phyloP scores from a whole-genome alignment of 2,329 filamentous ascomycete genomes.

The Colletotrichum sp. region DNA sequence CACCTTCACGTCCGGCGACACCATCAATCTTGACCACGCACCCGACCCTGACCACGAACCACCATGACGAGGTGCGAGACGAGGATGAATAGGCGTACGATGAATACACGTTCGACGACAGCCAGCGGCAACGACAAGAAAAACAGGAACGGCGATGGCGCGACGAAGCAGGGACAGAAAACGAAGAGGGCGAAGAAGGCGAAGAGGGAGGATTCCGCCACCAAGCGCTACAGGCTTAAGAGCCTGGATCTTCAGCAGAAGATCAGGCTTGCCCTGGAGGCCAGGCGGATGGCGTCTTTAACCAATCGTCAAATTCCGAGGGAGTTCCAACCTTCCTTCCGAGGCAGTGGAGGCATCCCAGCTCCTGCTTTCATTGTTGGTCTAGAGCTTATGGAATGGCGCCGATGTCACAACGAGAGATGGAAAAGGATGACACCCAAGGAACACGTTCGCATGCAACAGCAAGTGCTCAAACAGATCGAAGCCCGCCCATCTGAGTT shows the following conservation, averaged over 20 bases:
- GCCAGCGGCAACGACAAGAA: not conserved
- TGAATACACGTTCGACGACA: not conserved
- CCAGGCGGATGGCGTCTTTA: not conserved
- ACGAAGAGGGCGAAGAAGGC: not conserved
- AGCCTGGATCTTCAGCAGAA: not conserved
- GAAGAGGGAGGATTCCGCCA: not conserved
- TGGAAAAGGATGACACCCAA: not conserved
- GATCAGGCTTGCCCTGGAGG: not conserved
- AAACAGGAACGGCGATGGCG: not conserved
- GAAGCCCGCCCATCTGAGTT: accelerated
- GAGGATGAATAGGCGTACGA: not conserved
- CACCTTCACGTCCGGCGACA: too few species aligned
- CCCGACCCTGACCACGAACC: not conserved
- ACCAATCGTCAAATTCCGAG: accelerated
- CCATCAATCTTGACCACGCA: not conserved
- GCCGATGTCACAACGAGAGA: not conserved
- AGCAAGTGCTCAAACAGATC: not conserved
- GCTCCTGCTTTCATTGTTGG: not conserved
- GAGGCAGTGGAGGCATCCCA: not conserved
- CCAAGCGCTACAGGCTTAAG: not conserved
- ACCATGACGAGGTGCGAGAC: not conserved
- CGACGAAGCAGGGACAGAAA: not conserved
- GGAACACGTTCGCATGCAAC: not conserved
- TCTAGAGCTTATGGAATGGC: not conserved
- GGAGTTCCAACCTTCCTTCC: not conserved